Base-by-base conservation (phyloP, 1,284 basidiomycete species). In the Sanghuangporus baumii region DNA sequence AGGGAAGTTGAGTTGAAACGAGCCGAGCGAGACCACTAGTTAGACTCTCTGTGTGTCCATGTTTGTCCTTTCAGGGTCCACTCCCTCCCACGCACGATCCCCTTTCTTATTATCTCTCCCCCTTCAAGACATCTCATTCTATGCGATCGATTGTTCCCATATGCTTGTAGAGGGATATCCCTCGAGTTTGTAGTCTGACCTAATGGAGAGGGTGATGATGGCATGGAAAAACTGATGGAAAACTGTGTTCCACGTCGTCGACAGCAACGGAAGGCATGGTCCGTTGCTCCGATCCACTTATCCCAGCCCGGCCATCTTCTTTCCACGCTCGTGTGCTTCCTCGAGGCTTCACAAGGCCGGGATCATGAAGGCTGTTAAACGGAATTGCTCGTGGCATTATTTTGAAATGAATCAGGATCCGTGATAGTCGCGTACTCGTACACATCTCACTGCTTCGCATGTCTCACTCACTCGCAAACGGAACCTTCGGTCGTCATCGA, bases 181-280 rank as follows among this genome's bases (percentile, higher is more conserved):
- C 16, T 20, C 16, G 7, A 16, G 43, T n/a, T 7, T 14, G 43
- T 46, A 16, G 20, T 18, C 16, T 18, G n/a, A 14, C 48, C 48
- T 12, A 51, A 51, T 11, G 36, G 34, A 34, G 14, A 54, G 16
- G 5, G 14, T 54, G 52, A 16, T 46, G 48, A 51, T 26, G 48
- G 8, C 26, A 51, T 51, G 48, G 48, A 54, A 54, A 36, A 18
- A 54, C 52, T 54, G 52, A 54, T 54, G 52, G 52, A 54, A 54
- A 18, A 54, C 31, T 34, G 52, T 34, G 52, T 37, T 34, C 9
- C 52, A n/a, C 48, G 18, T 2, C 36, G 52, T 11, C 52, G 52
- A 14, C 52, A 16, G 37, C 31, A 14, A 31, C 47, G 47, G 47
- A 48, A 16, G 47, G 20, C n/a, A 48, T 16, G 52, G 52, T n/a